Evolutionary conservation across 176 grass and related monocot species (phyloP), one percentile per base, ranked within the genome.

Genomic region (Carex scoparia): DNA sequence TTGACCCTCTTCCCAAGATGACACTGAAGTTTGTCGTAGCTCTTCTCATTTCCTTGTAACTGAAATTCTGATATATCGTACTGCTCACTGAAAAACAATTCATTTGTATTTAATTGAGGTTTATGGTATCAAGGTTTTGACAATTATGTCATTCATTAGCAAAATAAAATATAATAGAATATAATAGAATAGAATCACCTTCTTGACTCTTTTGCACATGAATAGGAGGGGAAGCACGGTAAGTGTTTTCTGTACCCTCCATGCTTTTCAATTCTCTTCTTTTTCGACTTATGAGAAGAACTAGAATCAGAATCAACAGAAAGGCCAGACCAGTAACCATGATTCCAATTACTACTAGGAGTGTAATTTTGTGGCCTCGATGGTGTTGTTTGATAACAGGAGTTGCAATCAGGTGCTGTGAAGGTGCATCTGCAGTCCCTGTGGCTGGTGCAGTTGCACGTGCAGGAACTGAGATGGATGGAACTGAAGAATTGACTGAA

Each of bases 211-310:
- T 93, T 57, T 87, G 90, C 13, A 69, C 72, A 90, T 81, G 72
- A 27, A 70, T 51, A 42, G 23, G 69, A 86, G 85, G 88, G 54
- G 90, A 91, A 65, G 82, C 84, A 88, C 54, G 87, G 80, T 73
- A 82, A 2, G 51, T 48, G 74, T 89, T 86, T 9, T 84, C 83
- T 75, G 79, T 88, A 76, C 85, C 75, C 61, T 89, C 89, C 81
- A 87, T 88, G 16, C 84, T 94, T 75, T 91, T 79, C 68, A 98
- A 84, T 88, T 94, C 89, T 89, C 83, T 93, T 84, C 59, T 90
- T 88, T 98, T 98, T 86, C 73, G 91, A 82, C 84, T 86, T 66
- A 98, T 98, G 9, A 94, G 91, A 72, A 98, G 74, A 85, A 94
- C 86, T 81, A 98, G 46, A 73, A 94, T 86, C 68, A 98, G 49